A percentile compares a stretch with the other conserved stretches of the same genome.
These are phyloP conservation scores for Gaeumannomyces tritici DNA, from an alignment of 2,329 filamentous ascomycete genomes.

Conservation along the genomic window DNA sequence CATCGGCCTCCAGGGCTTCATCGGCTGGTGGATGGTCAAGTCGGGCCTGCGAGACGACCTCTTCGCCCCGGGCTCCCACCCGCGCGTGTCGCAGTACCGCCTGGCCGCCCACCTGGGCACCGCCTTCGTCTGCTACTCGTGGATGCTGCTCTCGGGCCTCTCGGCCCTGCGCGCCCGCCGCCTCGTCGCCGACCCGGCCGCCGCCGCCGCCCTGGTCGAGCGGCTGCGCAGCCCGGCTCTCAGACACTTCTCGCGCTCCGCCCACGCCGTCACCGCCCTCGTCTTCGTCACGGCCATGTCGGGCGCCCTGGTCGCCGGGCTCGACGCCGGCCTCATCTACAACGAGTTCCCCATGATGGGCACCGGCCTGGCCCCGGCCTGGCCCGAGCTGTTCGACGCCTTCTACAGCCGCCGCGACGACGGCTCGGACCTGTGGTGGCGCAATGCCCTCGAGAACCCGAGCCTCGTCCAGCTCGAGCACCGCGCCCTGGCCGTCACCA, in stretches of 20 bases:
- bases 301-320: slow-evolving; percentile 83
- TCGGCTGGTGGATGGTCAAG: slow-evolving; percentile 99
- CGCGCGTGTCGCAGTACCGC: slow-evolving; percentile 89
- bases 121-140: slow-evolving; percentile 85
- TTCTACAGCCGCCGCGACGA: slow-evolving; percentile 79
- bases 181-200: slow-evolving; percentile 57
- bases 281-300: slow-evolving; percentile 90
- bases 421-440: slow-evolving; percentile 81
- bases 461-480: slow-evolving; percentile 93
- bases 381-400: slow-evolving; percentile 70
- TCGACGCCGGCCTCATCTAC: slow-evolving; percentile 95
- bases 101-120: slow-evolving; percentile 82
- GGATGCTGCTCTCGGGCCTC: slow-evolving; percentile 88
- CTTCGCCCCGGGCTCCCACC: slow-evolving; percentile 82
- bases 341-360: slow-evolving; percentile 99
- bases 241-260: slow-evolving; percentile 61
- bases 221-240: slow-evolving; percentile 60
- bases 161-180: slow-evolving; percentile 70
- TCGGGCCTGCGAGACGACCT: slow-evolving; percentile 92
- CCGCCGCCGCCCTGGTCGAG: slow-evolving; percentile 49
- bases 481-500: slow-evolving; percentile 81
- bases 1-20: slow-evolving; percentile 89
- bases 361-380: slow-evolving; percentile 68
- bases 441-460: slow-evolving; percentile 96
- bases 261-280: slow-evolving; percentile 60